Percentiles rank a stretch among this genome's conserved stretches.
Evolutionary conservation across 2,329 filamentous ascomycete genomes (phyloP).

Genomic region (Penicillium concentricum): DNA sequence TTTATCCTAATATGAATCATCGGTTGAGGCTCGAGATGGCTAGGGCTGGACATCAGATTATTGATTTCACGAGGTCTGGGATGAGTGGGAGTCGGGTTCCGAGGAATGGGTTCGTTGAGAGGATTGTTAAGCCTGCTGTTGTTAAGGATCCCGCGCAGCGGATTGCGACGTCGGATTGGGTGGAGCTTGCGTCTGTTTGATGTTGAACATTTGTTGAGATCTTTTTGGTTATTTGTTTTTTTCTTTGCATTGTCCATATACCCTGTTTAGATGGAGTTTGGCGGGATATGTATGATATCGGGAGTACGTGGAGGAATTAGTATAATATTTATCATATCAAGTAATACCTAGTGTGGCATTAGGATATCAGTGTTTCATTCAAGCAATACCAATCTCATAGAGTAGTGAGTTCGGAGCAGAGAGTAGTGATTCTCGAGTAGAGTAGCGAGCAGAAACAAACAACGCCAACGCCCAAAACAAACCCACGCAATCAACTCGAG

Average conservation of each 20-base stretch:
- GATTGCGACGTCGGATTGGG: conserved; percentile 34
- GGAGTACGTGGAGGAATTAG: not conserved
- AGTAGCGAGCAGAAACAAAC: not conserved
- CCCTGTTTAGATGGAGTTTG: conserved; percentile 20
- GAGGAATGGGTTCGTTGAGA: conserved; percentile 42
- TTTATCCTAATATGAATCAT: conserved; percentile 42
- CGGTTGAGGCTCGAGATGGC: conserved; percentile 46
- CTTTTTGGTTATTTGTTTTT: not conserved
- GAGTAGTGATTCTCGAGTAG: not conserved
- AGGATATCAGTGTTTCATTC: not conserved
- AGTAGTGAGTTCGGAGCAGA: not conserved
- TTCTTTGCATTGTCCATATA: conserved; percentile 14
- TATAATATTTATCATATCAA: not conserved
- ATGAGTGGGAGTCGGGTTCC: conserved; percentile 40
- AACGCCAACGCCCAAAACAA: not conserved
- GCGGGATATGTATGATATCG: conserved; percentile 1
- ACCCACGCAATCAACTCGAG: not conserved
- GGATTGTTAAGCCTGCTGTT: conserved; percentile 39
- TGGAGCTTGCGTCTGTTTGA: conserved; percentile 20
- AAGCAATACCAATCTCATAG: not conserved
- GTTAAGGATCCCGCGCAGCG: conserved; percentile 38
- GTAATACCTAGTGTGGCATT: not conserved
- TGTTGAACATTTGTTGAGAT: conserved; percentile 1
- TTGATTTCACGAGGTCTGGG: conserved; percentile 42
- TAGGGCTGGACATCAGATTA: conserved; percentile 43